Percentiles rank a stretch among this genome's conserved stretches.
Evolutionary conservation across 2,329 filamentous ascomycete species (phyloP).

Genomic region (Didymella sp.): DNA sequence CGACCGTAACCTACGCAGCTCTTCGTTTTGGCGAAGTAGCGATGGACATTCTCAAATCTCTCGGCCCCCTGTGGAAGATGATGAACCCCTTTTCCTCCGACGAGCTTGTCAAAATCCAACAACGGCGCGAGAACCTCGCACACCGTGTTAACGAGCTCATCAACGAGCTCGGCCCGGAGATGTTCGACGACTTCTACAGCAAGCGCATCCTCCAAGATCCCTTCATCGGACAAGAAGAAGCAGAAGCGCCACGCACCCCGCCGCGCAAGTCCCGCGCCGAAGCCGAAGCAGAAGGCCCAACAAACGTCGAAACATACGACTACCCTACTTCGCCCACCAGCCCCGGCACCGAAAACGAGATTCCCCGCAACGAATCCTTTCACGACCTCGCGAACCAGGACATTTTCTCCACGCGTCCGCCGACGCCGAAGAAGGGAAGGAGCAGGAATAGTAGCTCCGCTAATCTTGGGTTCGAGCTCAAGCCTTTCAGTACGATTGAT

Average conservation of each 20-base stretch:
- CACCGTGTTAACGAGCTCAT: conserved; percentile 87
- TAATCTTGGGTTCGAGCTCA: conserved; percentile 69
- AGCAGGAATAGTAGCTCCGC: conserved; percentile 66
- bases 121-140: conserved; percentile 75
- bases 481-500: conserved; percentile 71
- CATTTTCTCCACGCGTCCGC: conserved; percentile 87
- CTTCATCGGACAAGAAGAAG: conserved; percentile 29
- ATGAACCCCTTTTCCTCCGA: conserved; percentile 85
- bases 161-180: conserved; percentile 92
- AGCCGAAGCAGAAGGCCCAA: conserved; percentile 23
- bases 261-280: conserved; percentile 29
- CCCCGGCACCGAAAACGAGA: conserved; percentile 29
- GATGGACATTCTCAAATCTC: conserved; percentile 97
- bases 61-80: conserved; percentile 84
- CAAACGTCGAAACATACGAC: conserved; percentile 36
- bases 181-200: conserved; percentile 82
- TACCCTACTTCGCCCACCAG: conserved; percentile 36
- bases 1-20: conserved; percentile 87
- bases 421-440: conserved; percentile 77
- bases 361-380: conserved; percentile 90
- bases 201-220: conserved; percentile 51
- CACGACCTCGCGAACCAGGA: conserved; percentile 85
- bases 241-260: conserved; percentile 33
- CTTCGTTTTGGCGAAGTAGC: conserved; percentile 96
- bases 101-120: conserved; percentile 78